Evolutionary conservation across 164 flowering plant species (phyloP).

Genomic region (Tetrastigma voinierianum): DNA sequence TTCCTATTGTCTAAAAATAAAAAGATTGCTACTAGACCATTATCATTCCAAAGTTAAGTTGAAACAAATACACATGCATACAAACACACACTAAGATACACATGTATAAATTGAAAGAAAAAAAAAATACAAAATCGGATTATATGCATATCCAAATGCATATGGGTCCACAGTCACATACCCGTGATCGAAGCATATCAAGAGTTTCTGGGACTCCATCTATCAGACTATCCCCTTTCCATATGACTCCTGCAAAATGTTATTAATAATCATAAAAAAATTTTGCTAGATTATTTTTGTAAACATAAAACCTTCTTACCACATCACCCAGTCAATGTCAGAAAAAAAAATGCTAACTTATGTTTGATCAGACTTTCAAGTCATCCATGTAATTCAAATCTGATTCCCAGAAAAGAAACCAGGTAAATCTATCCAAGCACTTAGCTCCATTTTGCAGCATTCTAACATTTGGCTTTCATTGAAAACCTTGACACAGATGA

Average conservation of each 20-base stretch:
- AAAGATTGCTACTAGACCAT: neutral
- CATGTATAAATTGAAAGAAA: neutral
- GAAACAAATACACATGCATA: neutral
- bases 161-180: neutral
- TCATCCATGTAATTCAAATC: too few relatives aligned
- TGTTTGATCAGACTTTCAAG: too few relatives aligned
- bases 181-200: slow-evolving; percentile 92
- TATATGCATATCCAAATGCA: neutral
- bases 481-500: too few relatives aligned
- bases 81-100: neutral
- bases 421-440: too few relatives aligned
- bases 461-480: too few relatives aligned
- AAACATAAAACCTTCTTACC: too few relatives aligned
- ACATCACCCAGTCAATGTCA: too few relatives aligned
- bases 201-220: slow-evolving; percentile 95
- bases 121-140: neutral
- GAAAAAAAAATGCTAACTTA: too few relatives aligned
- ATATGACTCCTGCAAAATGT: slow-evolving; percentile 75
- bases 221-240: slow-evolving; percentile 96
- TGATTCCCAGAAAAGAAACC: too few relatives aligned
- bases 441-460: too few relatives aligned
- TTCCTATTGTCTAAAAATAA: neutral
- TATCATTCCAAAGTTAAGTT: neutral
- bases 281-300: too few relatives aligned
- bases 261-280: neutral